Conservation (phyloP, 139 green algal genomes). For the Tetraselmis striata region DNA sequence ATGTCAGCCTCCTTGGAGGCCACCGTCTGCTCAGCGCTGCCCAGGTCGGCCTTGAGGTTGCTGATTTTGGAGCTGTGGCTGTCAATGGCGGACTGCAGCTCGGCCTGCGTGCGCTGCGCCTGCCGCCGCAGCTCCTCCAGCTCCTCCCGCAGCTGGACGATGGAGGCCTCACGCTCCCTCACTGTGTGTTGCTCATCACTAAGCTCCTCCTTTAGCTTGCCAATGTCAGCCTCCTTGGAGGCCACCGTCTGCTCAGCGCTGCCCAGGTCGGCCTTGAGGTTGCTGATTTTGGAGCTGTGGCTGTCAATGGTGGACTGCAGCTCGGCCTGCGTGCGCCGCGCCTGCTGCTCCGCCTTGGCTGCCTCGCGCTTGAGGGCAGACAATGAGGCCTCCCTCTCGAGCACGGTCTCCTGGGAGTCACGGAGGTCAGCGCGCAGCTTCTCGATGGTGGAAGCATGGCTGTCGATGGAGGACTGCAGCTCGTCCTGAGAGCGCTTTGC, state of each 20-base stretch:
- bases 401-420: background rate
- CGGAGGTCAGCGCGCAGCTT: background rate
- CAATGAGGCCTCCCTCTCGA: background rate
- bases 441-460: background rate
- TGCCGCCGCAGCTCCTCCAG: background rate
- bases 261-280: background rate
- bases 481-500: background rate
- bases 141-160: background rate
- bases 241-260: background rate
- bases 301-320: background rate
- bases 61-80: background rate
- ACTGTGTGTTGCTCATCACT: background rate
- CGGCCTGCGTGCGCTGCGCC: background rate
- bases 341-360: background rate
- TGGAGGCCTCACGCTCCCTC: background rate
- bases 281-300: background rate
- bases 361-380: background rate
- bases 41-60: background rate
- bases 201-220: background rate
- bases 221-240: background rate
- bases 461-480: background rate
- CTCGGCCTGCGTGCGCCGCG: background rate
- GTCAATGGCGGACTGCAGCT: background rate
- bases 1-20: background rate
- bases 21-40: background rate